Evolutionary conservation across 352 stramenopile species (phyloP), one percentile per base, ranked within the genome.

Genomic region (Phytopythium boreale): DNA sequence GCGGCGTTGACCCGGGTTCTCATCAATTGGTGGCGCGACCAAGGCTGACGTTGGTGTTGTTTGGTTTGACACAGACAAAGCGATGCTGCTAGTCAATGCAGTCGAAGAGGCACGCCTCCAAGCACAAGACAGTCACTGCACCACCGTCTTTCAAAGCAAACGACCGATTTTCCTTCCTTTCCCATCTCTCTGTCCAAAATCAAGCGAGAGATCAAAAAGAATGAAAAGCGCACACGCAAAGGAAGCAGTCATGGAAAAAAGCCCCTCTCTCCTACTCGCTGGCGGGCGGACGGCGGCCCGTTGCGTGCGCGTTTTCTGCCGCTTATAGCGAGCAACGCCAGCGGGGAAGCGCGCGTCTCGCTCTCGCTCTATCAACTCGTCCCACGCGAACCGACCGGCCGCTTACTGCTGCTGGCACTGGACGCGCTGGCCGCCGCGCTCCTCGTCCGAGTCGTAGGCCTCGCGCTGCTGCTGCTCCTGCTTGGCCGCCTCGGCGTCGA

Each of bases 401-500:
- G 62, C 72, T 89, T 94, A 96, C 79, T 96, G 88, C 75, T 93
- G 83, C 78, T 96, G 86, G 82, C 88, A 96, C 70, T 94, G 82
- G 66, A 96, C 88, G 60, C 86, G 86, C 73, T 90, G 86, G 44
- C 90, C 87, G 51, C 96, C 92, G 61, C 92, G 92, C 66, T 98
- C 93, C 41, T 97, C 93, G 69, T 98, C 95, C 71, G 96, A 97
- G 59, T 96, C 93, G 72, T 96, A 96, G 14, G 85, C 82, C 57
- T 93, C 82, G 52, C 89, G 82, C 55, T 83, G 71, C 65, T 73
- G 65, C 70, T 84, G 75, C 70, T 79, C 92, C 66, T 74, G 86
- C 88, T 90, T 97, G 74, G 87, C 88, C 19, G 87, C 85, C 56
- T 94, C 84, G n/a, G 86, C 83, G 63, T 97, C 96, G 75, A 99